Evolutionary conservation across 1,284 basidiomycete genomes (phyloP).

Genomic region (Boletus austroedulis): DNA sequence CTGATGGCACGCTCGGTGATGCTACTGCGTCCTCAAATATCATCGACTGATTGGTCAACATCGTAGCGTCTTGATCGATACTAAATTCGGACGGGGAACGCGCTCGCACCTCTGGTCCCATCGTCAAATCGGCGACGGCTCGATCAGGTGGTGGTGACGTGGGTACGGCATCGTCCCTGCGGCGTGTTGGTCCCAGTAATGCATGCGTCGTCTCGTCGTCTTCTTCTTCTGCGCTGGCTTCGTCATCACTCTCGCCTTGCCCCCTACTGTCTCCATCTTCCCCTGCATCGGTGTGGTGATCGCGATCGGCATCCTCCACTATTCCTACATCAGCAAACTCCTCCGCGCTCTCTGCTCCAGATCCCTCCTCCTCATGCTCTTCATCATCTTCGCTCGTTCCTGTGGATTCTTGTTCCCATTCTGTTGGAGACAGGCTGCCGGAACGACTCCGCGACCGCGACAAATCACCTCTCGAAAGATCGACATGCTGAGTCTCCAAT

Average conservation of each 20-base stretch:
- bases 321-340: constrained; percentile 26
- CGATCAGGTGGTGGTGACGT: not conserved
- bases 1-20: constrained; percentile 28
- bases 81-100: constrained; percentile 11
- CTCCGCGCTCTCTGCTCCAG: constrained; percentile 24
- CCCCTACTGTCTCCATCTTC: constrained; percentile 5
- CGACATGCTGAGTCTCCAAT: constrained; percentile 78
- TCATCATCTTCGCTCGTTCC: constrained; percentile 39
- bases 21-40: constrained; percentile 19
- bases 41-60: not conserved
- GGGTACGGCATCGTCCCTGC: constrained; percentile 1
- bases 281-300: not conserved
- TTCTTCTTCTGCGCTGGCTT: constrained; percentile 17
- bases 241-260: constrained; percentile 14
- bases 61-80: not conserved
- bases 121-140: constrained; percentile 5
- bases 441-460: constrained; percentile 54
- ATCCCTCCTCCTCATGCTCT: constrained; percentile 20
- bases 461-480: constrained; percentile 51
- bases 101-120: not conserved
- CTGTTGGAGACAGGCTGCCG: constrained; percentile 45
- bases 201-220: constrained; percentile 33
- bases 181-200: constrained; percentile 24
- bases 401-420: constrained; percentile 46
- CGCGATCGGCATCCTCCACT: constrained; percentile 13